Conservation (phyloP, 192 early-diverging fungal genomes). For the Umbelopsis vinacea region DNA sequence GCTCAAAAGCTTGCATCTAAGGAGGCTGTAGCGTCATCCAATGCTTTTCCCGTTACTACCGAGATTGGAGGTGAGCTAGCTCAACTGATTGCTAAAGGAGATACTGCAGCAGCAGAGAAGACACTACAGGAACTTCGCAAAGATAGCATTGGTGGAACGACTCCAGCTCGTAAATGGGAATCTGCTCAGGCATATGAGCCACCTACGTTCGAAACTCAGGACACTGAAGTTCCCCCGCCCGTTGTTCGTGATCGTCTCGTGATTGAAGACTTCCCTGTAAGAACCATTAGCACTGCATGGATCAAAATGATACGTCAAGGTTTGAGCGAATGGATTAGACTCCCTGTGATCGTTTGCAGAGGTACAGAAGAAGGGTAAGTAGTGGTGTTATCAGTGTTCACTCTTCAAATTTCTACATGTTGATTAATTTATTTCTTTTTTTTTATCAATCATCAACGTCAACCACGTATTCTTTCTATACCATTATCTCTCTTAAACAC, state of each 20-base stretch:
- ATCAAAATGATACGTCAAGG: conserved; percentile 76
- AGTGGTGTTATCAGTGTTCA: not conserved
- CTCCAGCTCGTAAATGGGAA: conserved; percentile 42
- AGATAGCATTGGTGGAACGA: conserved; percentile 28
- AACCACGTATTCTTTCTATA: too few relatives aligned
- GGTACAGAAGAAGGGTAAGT: conserved; percentile 43
- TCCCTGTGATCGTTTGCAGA: conserved; percentile 41
- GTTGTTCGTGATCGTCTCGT: conserved; percentile 59
- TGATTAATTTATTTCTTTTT: too few relatives aligned
- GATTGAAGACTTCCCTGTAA: conserved; percentile 65
- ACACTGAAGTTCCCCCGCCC: conserved; percentile 66
- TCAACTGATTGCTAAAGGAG: not conserved
- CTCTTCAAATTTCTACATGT: not conserved
- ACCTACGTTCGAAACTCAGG: conserved; percentile 52
- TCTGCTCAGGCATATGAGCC: conserved; percentile 58
- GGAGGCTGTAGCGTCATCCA: not conserved
- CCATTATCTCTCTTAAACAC: too few relatives aligned
- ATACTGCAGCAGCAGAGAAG: not conserved
- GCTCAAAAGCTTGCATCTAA: conserved; percentile 19
- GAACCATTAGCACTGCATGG: conserved; percentile 66
- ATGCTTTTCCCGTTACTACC: conserved; percentile 1
- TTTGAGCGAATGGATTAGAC: conserved; percentile 60
- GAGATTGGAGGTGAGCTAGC: conserved; percentile 19
- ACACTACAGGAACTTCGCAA: not conserved
- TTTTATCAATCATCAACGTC: too few relatives aligned